These are phyloP conservation scores for Zygoascus biomembranicola DNA, from an alignment of 805 yeast genomes.

Conservation along the genomic window DNA sequence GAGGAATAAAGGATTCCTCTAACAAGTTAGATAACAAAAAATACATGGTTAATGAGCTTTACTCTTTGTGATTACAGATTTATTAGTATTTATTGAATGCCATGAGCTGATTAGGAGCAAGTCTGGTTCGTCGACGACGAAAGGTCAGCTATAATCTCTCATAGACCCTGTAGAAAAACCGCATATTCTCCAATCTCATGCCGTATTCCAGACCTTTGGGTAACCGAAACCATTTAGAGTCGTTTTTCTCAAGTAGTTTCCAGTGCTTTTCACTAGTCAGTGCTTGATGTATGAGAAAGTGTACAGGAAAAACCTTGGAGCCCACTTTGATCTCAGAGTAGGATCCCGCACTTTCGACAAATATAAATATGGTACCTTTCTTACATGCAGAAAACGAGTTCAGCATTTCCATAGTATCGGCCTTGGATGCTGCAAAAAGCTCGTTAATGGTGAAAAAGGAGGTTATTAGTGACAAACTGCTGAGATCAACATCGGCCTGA, in stretches of 20 bases:
- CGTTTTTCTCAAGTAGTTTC: constrained; percentile 57
- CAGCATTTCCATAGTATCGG: constrained; percentile 51
- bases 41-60: not conserved
- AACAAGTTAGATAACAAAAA: not conserved
- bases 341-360: constrained; percentile 86
- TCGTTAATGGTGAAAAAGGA: constrained; percentile 82
- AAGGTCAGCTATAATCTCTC: constrained; percentile 32
- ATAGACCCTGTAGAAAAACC: constrained; percentile 74
- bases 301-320: constrained; percentile 69
- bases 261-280: constrained; percentile 58
- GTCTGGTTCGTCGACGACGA: too few species aligned
- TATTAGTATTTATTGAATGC: too few species aligned
- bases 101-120: too few species aligned
- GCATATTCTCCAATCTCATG: constrained; percentile 76
- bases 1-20: constrained; percentile 42
- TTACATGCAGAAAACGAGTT: constrained; percentile 47
- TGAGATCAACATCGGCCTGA: constrained; percentile 21
- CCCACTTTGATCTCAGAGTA: constrained; percentile 76
- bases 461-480: constrained; percentile 47
- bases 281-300: constrained; percentile 67
- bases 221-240: constrained; percentile 75
- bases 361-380: constrained; percentile 51
- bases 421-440: constrained; percentile 60
- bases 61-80: not conserved
- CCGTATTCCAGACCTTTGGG: constrained; percentile 47